Percentiles rank a stretch among this genome's conserved stretches.
phyloP scores from a whole-genome alignment of 371 early-diverging fungal genomes.

The Mucor saturninus region DNA sequence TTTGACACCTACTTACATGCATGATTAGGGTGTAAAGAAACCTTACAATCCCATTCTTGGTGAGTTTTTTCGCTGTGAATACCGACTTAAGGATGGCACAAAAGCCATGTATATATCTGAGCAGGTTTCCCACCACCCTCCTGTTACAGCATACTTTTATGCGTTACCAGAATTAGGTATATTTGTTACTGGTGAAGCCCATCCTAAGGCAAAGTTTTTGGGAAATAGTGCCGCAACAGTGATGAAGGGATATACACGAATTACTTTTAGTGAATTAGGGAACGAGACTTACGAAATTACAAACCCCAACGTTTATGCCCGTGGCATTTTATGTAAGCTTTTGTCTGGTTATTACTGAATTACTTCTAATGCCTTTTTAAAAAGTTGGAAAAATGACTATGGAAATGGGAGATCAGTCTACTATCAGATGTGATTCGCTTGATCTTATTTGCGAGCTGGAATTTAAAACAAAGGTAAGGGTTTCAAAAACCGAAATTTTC shows the following conservation, averaged over 20 bases:
- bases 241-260: conserved; percentile 70
- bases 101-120: conserved; percentile 68
- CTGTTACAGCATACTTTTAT: conserved; percentile 67
- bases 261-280: conserved; percentile 34
- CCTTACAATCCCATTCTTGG: conserved; percentile 86
- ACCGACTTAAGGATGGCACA: conserved; percentile 68
- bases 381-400: conserved; percentile 91
- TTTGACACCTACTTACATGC: conserved; percentile 60
- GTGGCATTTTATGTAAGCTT: conserved; percentile 67
- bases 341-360: conserved; percentile 47
- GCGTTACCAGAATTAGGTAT: conserved; percentile 69
- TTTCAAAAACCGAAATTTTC: background rate
- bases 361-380: conserved; percentile 38
- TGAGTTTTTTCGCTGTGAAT: conserved; percentile 77
- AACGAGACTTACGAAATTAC: conserved; percentile 49
- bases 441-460: conserved; percentile 86
- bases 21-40: conserved; percentile 92
- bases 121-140: conserved; percentile 83
- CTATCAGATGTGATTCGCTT: conserved; percentile 74
- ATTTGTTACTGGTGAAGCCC: conserved; percentile 81
- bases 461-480: conserved; percentile 87
- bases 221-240: conserved; percentile 94
- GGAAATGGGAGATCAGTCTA: conserved; percentile 88
- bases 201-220: conserved; percentile 89
- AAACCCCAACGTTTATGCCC: conserved; percentile 49